A percentile compares a stretch with the other conserved stretches of the same genome.
These are phyloP conservation scores for Inga laurina DNA, from an alignment of 306 rosid species.

Conservation along the genomic window DNA sequence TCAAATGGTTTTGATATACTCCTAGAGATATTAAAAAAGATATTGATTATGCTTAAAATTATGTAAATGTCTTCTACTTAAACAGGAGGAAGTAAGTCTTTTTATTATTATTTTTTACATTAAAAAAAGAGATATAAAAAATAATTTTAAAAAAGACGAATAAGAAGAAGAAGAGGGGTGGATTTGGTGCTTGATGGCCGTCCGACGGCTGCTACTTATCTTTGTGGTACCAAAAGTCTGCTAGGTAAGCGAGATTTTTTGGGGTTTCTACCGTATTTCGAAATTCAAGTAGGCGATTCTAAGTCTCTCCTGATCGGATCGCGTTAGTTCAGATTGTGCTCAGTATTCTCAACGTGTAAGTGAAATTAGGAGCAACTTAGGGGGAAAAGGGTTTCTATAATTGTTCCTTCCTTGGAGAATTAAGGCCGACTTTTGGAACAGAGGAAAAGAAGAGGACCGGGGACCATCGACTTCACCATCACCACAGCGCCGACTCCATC, in stretches of 20 bases:
- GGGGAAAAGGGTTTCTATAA: neutral
- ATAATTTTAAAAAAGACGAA: too few species aligned
- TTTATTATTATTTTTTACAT: too few species aligned
- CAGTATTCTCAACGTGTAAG: conserved; percentile 1
- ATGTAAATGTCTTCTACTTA: too few species aligned
- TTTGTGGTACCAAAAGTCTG: neutral
- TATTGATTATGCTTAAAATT: too few species aligned
- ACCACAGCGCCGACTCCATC: too few species aligned
- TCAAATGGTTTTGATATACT: neutral
- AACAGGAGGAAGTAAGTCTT: too few species aligned
- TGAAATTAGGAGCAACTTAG: neutral
- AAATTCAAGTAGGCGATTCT: neutral
- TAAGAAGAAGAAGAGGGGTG: neutral
- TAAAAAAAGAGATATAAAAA: too few species aligned
- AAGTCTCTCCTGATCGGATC: neutral
- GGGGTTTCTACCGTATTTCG: neutral
- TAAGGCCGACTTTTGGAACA: too few species aligned
- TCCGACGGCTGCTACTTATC: neutral
- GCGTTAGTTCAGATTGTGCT: neutral
- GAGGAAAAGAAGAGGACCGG: too few species aligned
- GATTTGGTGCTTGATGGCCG: neutral
- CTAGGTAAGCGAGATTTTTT: neutral
- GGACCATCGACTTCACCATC: too few species aligned
- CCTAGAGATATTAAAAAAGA: neutral
- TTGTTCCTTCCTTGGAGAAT: too few species aligned